Conservation (phyloP, 805 yeast genomes). For the Sugiyamaella valdiviana region DNA sequence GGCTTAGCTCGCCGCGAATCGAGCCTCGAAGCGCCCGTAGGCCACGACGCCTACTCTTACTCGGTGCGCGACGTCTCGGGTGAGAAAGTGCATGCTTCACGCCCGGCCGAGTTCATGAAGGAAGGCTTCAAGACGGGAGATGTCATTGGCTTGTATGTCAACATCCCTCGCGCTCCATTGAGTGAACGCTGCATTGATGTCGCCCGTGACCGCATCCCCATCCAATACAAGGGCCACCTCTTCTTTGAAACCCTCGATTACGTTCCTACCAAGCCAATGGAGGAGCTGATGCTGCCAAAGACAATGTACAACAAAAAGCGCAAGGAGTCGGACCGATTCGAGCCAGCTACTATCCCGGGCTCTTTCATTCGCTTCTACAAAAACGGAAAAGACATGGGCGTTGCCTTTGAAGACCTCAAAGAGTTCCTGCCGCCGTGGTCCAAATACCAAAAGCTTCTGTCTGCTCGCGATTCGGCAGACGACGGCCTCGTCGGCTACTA, state of each 20-base stretch:
- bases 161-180: constrained; percentile 45
- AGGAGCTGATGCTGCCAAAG: constrained; percentile 49
- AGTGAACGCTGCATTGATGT: constrained; percentile 37
- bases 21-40: constrained; percentile 88
- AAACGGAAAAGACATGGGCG: constrained; percentile 67
- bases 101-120: constrained; percentile 52
- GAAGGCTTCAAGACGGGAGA: constrained; percentile 69
- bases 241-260: constrained; percentile 85
- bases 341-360: constrained; percentile 26
- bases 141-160: constrained; percentile 68
- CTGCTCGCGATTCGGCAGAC: constrained; percentile 37
- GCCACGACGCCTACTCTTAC: constrained; percentile 90
- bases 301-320: constrained; percentile 20
- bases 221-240: constrained; percentile 66
- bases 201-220: constrained; percentile 79
- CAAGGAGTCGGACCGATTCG: constrained; percentile 15
- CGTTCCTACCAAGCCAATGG: constrained; percentile 60
- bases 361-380: constrained; percentile 66
- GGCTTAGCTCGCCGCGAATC: constrained; percentile 87
- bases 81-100: constrained; percentile 66
- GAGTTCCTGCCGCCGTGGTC: constrained; percentile 79
- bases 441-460: constrained; percentile 29
- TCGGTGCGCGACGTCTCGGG: constrained; percentile 79
- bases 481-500: constrained; percentile 87
- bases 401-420: constrained; percentile 58